Base-by-base conservation (phyloP, 1,139 yeast species). In the Debaryomycetaceae sp. region DNA sequence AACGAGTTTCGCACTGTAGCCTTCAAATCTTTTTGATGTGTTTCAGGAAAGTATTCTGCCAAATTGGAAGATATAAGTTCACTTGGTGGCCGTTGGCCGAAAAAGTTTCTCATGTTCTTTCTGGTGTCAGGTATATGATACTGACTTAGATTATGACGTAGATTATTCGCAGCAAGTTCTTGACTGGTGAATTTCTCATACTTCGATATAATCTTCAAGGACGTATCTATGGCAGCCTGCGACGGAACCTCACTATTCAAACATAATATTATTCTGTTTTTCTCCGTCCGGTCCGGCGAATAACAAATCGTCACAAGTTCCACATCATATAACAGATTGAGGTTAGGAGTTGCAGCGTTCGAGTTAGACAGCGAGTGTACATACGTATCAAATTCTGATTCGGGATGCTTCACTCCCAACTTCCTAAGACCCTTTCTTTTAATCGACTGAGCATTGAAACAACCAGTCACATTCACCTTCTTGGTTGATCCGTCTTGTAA, bases 41-140 rank as follows among this genome's bases (percentile, higher is more conserved):
- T 84, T 42, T 85, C 86, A 0, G 99, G 99, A 72, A 93, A 93
- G 62, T 87, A 93, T 52, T 91, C 97, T 1, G 90, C 86, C 55
- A 93, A 71, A 59, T 93, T 90, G 9, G 93, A 84, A 1, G 97
- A 88, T 52, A 93, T 93, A 57, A 90, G 78, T 60, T 90, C 97
- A 51, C 95, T 84, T 2, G 97, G 93, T 9, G 99, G 99, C 57
- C 98, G 75, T 59, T 89, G 97, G 13, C 95, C 95, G 59, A 86
- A 85, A 51, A 88, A 80, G 49, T 78, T 78, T 51, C 78, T 76
- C 65, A 73, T 69, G 4, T 64, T 61, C 42, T 55, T 49, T 42
- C 54, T 52, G 31, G 52, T 51, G 46, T 57, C 63, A 33, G 69
- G 60, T 34, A 62, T 54, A 50, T 63, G 63, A 45, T 56, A 59